A percentile compares a stretch with the other conserved stretches of the same genome.
Conservation (phyloP, 345 rosid genomes). For the Luvunga scandens region DNA sequence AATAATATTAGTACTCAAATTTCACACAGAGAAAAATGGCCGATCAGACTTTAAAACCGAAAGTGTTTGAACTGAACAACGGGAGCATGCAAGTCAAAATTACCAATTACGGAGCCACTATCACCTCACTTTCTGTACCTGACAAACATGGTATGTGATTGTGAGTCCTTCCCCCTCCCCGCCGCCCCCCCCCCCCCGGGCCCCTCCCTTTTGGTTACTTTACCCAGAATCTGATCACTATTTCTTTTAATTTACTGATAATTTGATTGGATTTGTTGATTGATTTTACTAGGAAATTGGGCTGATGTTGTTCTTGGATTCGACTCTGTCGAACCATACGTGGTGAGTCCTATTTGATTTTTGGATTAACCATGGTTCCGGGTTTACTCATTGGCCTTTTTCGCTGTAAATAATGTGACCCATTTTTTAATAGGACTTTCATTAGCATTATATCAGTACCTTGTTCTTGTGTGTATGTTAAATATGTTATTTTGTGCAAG, state of each 20-base stretch:
- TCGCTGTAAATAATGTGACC: not conserved
- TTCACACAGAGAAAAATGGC: slow-evolving; percentile 38
- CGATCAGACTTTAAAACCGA: slow-evolving; percentile 46
- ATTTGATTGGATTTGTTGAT: slow-evolving; percentile 1
- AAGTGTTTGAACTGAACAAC: slow-evolving; percentile 80
- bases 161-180: not conserved
- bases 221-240: no score
- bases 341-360: slow-evolving; percentile 42
- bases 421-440: not conserved
- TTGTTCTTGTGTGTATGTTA: not conserved
- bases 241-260: not conserved
- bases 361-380: slow-evolving; percentile 5
- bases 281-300: slow-evolving; percentile 45
- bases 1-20: not conserved
- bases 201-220: not conserved
- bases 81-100: slow-evolving; percentile 72
- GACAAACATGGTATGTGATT: slow-evolving; percentile 59
- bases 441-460: not conserved
- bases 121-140: slow-evolving; percentile 69
- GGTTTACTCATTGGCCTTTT: not conserved
- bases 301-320: slow-evolving; percentile 91
- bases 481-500: not conserved
- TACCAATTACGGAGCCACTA: slow-evolving; percentile 78
- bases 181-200: no score
- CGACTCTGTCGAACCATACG: slow-evolving; percentile 79